phyloP scores from a whole-genome alignment of 768 basidiomycete genomes.

The Dacryopinax primogenitus region DNA sequence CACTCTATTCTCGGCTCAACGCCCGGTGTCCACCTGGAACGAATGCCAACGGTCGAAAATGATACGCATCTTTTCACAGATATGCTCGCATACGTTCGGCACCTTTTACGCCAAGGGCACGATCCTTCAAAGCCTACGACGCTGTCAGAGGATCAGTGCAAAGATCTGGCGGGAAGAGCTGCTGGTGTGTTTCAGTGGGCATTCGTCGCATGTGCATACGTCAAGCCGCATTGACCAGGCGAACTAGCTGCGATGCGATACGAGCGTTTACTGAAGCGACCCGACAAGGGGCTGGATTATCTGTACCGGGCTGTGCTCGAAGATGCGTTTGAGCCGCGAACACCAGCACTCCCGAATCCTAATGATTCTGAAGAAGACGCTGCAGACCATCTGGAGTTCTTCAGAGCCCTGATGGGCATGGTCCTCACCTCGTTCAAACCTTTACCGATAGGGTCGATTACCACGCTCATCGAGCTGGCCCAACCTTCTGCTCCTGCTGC shows the following conservation, averaged over 20 bases:
- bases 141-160: background rate
- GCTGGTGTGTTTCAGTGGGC: background rate
- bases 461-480: background rate
- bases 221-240: background rate
- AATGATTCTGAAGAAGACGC: no score
- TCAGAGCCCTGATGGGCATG: background rate
- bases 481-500: background rate
- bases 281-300: background rate
- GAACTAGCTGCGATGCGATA: background rate
- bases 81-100: background rate
- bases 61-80: background rate
- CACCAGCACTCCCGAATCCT: no score
- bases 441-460: background rate
- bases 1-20: no score
- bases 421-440: background rate
- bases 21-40: no score
- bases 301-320: background rate
- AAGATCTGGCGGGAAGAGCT: background rate
- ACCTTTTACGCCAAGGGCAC: background rate
- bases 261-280: background rate
- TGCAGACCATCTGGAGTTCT: background rate
- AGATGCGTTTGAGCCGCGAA: background rate
- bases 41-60: background rate
- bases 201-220: background rate
- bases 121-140: background rate